phyloP scores from a whole-genome alignment of 495 filamentous ascomycete species.

The Penicillium maclennaniae region DNA sequence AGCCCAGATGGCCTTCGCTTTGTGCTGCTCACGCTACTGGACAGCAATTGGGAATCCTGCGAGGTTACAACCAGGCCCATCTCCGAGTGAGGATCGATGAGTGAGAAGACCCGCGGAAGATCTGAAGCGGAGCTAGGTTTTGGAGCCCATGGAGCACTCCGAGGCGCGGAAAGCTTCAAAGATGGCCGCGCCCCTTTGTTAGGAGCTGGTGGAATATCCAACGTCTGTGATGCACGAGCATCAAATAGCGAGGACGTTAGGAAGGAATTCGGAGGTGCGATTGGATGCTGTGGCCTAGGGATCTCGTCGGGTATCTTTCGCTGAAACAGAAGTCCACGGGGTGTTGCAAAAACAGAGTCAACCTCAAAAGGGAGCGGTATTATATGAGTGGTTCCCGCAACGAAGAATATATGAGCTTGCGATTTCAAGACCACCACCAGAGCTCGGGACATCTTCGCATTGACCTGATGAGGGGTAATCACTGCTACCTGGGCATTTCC shows the following conservation, averaged over 20 bases:
- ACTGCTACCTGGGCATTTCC: conserved; percentile 19
- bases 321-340: conserved; percentile 79
- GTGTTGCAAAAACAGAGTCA: conserved; percentile 77
- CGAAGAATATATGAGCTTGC: conserved; percentile 89
- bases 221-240: conserved; percentile 41
- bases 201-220: conserved; percentile 36
- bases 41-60: conserved; percentile 32
- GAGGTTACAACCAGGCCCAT: conserved; percentile 75
- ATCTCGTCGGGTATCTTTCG: conserved; percentile 53
- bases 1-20: conserved; percentile 34
- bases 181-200: conserved; percentile 38
- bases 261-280: conserved; percentile 76
- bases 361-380: conserved; percentile 94
- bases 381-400: conserved; percentile 83
- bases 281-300: conserved; percentile 19
- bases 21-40: conserved; percentile 25
- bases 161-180: conserved; percentile 24
- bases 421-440: conserved; percentile 89
- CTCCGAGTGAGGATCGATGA: conserved; percentile 84
- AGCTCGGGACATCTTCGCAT: conserved; percentile 50
- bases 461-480: conserved; percentile 13
- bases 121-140: conserved; percentile 46
- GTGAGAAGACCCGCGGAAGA: conserved; percentile 74
- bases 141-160: conserved; percentile 22
- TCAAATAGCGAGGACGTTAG: conserved; percentile 56